These are phyloP conservation scores for Xylariaceae sp. DNA, from an alignment of 2,329 filamentous ascomycete genomes.

Conservation along the genomic window DNA sequence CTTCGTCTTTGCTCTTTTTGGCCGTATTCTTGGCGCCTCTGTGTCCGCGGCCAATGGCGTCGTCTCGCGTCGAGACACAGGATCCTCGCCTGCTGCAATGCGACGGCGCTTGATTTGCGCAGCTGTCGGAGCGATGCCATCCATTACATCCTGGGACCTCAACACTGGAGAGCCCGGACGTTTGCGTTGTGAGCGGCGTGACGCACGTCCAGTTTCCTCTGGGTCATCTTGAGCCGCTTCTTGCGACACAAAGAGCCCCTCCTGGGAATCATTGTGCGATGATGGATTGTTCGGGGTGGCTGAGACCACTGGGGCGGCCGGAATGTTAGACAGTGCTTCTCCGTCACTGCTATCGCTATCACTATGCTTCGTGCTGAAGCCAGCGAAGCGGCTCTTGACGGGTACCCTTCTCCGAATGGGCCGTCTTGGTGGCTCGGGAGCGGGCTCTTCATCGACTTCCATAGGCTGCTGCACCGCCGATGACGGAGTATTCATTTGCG, in stretches of 20 bases:
- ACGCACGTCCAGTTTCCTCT: slow-evolving; percentile 15
- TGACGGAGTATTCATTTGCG: slow-evolving; percentile 17
- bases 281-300: slow-evolving; percentile 1
- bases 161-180: slow-evolving; percentile 37
- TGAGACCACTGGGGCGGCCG: slow-evolving; percentile 3
- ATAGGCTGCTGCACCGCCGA: slow-evolving; percentile 15
- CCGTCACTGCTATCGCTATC: slow-evolving; percentile 28
- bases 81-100: slow-evolving; percentile 53
- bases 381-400: slow-evolving; percentile 61
- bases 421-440: slow-evolving; percentile 11
- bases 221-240: slow-evolving; percentile 26
- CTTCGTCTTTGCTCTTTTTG: slow-evolving; percentile 38
- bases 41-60: slow-evolving; percentile 23
- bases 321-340: slow-evolving; percentile 20
- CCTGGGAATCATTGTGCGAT: slow-evolving; percentile 30
- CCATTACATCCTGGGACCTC: slow-evolving; percentile 57
- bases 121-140: slow-evolving; percentile 70
- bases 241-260: slow-evolving; percentile 56
- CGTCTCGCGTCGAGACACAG: slow-evolving; percentile 31
- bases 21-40: slow-evolving; percentile 29
- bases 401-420: slow-evolving; percentile 33
- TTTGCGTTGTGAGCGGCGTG: slow-evolving; percentile 37
- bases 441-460: slow-evolving; percentile 20
- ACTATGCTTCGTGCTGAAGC: slow-evolving; percentile 53
- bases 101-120: slow-evolving; percentile 76